phyloP scores from a whole-genome alignment of 768 basidiomycete species.

The Coprinellus micaceus region DNA sequence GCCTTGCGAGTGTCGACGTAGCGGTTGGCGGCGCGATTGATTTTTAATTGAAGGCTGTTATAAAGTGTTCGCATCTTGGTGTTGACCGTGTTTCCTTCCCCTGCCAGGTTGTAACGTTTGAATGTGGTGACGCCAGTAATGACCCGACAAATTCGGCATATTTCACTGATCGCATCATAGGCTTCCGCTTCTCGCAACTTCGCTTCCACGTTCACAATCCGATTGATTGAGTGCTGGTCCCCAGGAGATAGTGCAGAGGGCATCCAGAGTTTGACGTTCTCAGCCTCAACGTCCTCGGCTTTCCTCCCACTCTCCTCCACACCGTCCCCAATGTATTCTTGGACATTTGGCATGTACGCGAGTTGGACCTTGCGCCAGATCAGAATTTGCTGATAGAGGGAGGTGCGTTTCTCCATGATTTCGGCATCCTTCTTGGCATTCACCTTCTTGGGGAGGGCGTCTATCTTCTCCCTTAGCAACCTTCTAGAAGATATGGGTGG shows the following conservation, averaged over 20 bases:
- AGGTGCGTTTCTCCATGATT: not conserved
- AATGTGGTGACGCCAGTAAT: slow-evolving; percentile 4
- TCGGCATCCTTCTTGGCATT: not conserved
- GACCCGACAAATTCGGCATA: slow-evolving; percentile 9
- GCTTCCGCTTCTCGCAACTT: slow-evolving; percentile 12
- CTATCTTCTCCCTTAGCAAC: not conserved
- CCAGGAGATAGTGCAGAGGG: not conserved
- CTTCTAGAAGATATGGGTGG: slow-evolving; percentile 10
- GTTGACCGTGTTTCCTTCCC: not conserved
- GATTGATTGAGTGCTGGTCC: not conserved
- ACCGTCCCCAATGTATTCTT: not conserved
- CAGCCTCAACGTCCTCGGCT: not conserved
- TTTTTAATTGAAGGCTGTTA: not conserved
- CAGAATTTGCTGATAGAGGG: not conserved
- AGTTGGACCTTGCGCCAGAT: slow-evolving; percentile 3
- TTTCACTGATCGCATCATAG: slow-evolving; percentile 13
- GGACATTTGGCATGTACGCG: slow-evolving; percentile 1
- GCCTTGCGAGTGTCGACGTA: not conserved
- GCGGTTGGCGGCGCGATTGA: not conserved
- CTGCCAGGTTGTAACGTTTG: not conserved
- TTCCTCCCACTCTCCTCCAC: too few species aligned
- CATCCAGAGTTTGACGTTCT: not conserved
- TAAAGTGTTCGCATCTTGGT: not conserved
- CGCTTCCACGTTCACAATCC: not conserved
- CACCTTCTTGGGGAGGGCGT: not conserved